Evolutionary conservation across 306 rosid genomes (phyloP).

Genomic region (Quercus wislizeni): DNA sequence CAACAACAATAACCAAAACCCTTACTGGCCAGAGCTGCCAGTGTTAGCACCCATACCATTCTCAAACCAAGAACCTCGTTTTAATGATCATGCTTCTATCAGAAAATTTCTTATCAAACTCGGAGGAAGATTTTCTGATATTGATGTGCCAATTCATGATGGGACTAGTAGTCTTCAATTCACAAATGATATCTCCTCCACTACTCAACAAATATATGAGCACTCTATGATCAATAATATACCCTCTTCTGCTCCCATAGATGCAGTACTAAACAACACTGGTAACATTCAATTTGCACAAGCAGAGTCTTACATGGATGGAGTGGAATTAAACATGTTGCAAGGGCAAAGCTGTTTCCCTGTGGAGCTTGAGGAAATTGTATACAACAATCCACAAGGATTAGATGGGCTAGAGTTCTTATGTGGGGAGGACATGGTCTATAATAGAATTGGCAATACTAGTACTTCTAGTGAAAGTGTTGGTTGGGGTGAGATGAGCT

Average conservation of each 20-base stretch:
- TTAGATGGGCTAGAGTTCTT: constrained; percentile 56
- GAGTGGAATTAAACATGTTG: constrained; percentile 17
- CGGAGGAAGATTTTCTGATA: constrained; percentile 59
- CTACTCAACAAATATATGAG: constrained; percentile 23
- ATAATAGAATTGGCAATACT: constrained; percentile 24
- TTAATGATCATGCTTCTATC: constrained; percentile 54
- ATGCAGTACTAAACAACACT: constrained; percentile 9
- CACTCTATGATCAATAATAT: constrained; percentile 5
- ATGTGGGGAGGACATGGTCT: constrained; percentile 37
- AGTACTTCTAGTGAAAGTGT: constrained; percentile 16
- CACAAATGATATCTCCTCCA: background rate
- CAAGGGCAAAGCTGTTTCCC: constrained; percentile 42
- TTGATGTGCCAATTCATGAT: constrained; percentile 28
- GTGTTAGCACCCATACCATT: constrained; percentile 32
- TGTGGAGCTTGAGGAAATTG: constrained; percentile 35
- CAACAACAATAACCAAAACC: constrained; percentile 28
- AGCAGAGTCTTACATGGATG: constrained; percentile 15
- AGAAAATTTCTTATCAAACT: constrained; percentile 57
- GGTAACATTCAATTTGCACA: constrained; percentile 27
- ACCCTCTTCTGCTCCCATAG: constrained; percentile 25
- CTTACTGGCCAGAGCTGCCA: constrained; percentile 64
- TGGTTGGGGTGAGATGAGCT: constrained; percentile 46
- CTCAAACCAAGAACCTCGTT: constrained; percentile 35
- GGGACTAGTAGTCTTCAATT: constrained; percentile 26
- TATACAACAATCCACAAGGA: constrained; percentile 29